phyloP scores from a whole-genome alignment of 2,329 filamentous ascomycete genomes.

The Akanthomyces muscarius region DNA sequence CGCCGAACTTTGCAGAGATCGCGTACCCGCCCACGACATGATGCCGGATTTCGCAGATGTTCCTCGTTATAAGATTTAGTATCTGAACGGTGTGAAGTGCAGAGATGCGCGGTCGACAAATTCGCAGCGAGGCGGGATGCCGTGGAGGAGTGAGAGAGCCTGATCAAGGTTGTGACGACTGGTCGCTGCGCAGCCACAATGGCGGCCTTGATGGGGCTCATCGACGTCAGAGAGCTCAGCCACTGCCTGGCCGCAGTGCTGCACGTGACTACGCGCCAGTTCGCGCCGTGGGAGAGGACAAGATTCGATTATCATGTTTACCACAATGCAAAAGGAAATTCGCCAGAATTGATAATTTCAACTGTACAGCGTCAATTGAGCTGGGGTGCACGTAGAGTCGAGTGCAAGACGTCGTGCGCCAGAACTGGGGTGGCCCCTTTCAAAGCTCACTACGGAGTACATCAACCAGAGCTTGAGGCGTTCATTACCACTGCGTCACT shows the following conservation, averaged over 20 bases:
- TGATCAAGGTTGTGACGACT: conserved; percentile 12
- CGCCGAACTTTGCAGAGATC: conserved; percentile 26
- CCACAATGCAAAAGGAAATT: background rate
- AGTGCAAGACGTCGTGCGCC: background rate
- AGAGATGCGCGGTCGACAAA: background rate
- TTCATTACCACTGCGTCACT: background rate
- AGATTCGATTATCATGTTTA: background rate
- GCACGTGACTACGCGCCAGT: conserved; percentile 19
- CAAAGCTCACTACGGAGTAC: background rate
- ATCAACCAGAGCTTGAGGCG: background rate
- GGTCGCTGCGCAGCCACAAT: conserved; percentile 15
- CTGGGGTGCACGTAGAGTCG: background rate
- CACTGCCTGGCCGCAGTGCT: background rate
- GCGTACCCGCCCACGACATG: conserved; percentile 69
- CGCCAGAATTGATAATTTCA: no score
- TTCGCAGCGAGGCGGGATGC: background rate
- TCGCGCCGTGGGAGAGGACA: background rate
- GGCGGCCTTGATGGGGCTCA: conserved; percentile 11
- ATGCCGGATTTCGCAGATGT: conserved; percentile 25
- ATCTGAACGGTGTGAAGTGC: background rate
- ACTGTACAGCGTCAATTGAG: background rate
- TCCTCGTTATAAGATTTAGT: background rate
- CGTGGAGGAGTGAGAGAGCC: conserved; percentile 9
- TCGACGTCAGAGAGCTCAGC: conserved; percentile 17
- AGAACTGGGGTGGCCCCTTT: background rate